phyloP scores from a whole-genome alignment of 2,329 filamentous ascomycete genomes.

The Ophiostoma populinum region DNA sequence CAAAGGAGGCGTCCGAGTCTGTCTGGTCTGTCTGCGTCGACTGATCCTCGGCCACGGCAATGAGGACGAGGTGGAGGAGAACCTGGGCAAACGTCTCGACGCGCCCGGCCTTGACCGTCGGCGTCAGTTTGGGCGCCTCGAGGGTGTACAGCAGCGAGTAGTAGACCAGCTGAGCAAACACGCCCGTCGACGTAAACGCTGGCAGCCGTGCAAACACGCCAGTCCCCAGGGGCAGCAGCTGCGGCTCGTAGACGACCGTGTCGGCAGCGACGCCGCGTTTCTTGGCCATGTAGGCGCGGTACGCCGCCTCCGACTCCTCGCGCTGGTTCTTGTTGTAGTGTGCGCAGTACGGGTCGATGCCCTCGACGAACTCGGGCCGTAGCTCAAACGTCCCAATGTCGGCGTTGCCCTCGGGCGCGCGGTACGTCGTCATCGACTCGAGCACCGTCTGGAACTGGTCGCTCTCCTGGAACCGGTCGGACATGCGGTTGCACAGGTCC shows the following conservation, averaged over 20 bases:
- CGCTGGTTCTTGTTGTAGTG: conserved; percentile 95
- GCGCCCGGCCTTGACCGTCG: conserved; percentile 64
- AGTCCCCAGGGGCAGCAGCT: conserved; percentile 53
- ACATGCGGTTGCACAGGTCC: conserved; percentile 69
- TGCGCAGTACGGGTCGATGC: conserved; percentile 88
- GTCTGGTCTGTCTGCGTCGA: conserved; percentile 16
- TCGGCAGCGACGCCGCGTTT: conserved; percentile 64
- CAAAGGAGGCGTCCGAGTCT: conserved; percentile 42
- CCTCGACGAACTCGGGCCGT: conserved; percentile 67
- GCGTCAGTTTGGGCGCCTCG: conserved; percentile 48
- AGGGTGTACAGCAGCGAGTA: conserved; percentile 73
- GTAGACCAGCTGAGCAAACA: conserved; percentile 83
- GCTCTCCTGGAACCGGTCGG: conserved; percentile 76
- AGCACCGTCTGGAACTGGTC: conserved; percentile 76
- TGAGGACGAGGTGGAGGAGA: conserved; percentile 69
- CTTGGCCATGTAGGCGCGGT: conserved; percentile 73
- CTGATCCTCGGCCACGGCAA: conserved; percentile 72
- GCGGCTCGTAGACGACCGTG: conserved; percentile 85
- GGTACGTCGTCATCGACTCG: conserved; percentile 75
- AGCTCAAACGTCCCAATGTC: conserved; percentile 92
- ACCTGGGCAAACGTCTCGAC: conserved; percentile 87
- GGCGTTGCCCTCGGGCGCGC: conserved; percentile 74
- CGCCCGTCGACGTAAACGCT: conserved; percentile 63
- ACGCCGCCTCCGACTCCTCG: conserved; percentile 83
- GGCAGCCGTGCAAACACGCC: conserved; percentile 64